These are phyloP conservation scores for Batrachochytrium dendrobatidis DNA, from an alignment of 371 early-diverging fungal genomes.

Conservation along the genomic window DNA sequence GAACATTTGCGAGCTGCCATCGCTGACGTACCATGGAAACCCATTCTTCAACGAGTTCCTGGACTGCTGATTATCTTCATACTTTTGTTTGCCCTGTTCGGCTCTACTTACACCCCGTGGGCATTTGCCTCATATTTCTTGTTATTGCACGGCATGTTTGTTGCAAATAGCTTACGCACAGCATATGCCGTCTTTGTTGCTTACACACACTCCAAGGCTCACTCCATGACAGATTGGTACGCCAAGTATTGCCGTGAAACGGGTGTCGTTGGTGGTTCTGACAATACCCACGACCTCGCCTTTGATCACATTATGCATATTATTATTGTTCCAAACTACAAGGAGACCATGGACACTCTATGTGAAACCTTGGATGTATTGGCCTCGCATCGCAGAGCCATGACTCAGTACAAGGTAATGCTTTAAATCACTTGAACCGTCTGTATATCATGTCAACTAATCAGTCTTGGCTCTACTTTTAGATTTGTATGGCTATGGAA, in stretches of 20 bases:
- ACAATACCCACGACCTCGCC: slow-evolving; percentile 32
- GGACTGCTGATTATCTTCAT: slow-evolving; percentile 24
- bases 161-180: slow-evolving; percentile 22
- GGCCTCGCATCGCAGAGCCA: slow-evolving; percentile 35
- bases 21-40: slow-evolving; percentile 35
- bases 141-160: slow-evolving; percentile 23
- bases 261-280: slow-evolving; percentile 25
- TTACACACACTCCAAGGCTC: slow-evolving; percentile 16
- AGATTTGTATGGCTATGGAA: slow-evolving; percentile 77
- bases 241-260: slow-evolving; percentile 32
- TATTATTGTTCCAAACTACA: slow-evolving; percentile 48
- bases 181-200: slow-evolving; percentile 25
- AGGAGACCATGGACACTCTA: slow-evolving; percentile 43
- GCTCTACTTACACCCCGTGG: slow-evolving; percentile 28
- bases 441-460: slow-evolving; percentile 2
- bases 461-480: background rate
- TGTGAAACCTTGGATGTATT: slow-evolving; percentile 45
- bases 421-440: background rate
- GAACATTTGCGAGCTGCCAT: too few species aligned
- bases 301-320: slow-evolving; percentile 37
- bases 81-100: slow-evolving; percentile 29
- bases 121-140: slow-evolving; percentile 28
- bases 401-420: slow-evolving; percentile 36
- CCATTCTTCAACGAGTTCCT: slow-evolving; percentile 32
- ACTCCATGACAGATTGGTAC: slow-evolving; percentile 33